Evolutionary conservation across 768 basidiomycete species (phyloP).

Genomic region (Calocybe indica): DNA sequence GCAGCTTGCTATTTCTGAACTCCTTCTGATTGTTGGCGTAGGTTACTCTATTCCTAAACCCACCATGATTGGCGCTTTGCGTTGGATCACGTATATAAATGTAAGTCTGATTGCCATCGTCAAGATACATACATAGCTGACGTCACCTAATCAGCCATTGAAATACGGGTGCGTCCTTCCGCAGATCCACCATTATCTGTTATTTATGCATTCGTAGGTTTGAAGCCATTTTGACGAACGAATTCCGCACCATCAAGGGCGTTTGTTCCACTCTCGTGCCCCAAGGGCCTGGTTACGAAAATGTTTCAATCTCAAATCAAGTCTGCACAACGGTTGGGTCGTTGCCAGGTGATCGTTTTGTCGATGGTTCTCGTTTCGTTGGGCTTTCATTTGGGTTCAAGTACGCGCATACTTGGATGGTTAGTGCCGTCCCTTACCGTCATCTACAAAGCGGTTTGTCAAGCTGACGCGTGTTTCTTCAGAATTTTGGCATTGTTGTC

Average conservation of each 20-base stretch:
- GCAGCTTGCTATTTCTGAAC: slow-evolving; percentile 5
- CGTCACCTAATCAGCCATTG: slow-evolving; percentile 24
- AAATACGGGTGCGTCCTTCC: slow-evolving; percentile 30
- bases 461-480: neutral
- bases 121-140: neutral
- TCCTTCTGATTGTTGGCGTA: slow-evolving; percentile 1
- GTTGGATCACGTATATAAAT: slow-evolving; percentile 64
- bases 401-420: slow-evolving; percentile 19
- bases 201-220: slow-evolving; percentile 39
- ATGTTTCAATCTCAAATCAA: slow-evolving; percentile 54
- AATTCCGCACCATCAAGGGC: slow-evolving; percentile 69
- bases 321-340: slow-evolving; percentile 73
- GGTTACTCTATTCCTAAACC: slow-evolving; percentile 57
- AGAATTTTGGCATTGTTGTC: slow-evolving; percentile 67
- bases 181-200: slow-evolving; percentile 43
- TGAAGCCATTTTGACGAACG: slow-evolving; percentile 72
- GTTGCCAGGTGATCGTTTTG: slow-evolving; percentile 46
- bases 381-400: slow-evolving; percentile 44
- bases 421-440: neutral
- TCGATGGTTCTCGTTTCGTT: slow-evolving; percentile 51
- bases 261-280: slow-evolving; percentile 55
- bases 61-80: slow-evolving; percentile 61
- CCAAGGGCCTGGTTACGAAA: slow-evolving; percentile 56
- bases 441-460: too few species aligned
- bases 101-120: slow-evolving; percentile 18